These are phyloP conservation scores for Fusarium incarnatum DNA, from an alignment of 2,329 filamentous ascomycete genomes.

Conservation along the genomic window DNA sequence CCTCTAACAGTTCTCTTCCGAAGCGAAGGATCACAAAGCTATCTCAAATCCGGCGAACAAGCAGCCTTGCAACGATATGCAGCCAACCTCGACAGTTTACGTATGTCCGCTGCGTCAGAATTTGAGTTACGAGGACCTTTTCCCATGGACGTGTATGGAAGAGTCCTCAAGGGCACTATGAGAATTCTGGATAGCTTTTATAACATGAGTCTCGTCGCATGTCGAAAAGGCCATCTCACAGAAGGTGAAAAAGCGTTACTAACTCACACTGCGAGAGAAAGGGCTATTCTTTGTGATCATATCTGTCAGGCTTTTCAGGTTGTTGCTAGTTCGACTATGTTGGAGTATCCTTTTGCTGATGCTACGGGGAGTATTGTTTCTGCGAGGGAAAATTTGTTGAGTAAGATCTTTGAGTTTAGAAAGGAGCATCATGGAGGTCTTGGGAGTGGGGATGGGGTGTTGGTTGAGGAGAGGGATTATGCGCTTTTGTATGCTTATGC, in stretches of 20 bases:
- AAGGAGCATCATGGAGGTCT: conserved; percentile 66
- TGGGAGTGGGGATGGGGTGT: neutral
- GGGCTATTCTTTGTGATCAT: conserved; percentile 82
- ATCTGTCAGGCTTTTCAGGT: conserved; percentile 91
- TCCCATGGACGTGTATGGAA: conserved; percentile 75
- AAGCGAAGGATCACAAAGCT: conserved; percentile 74
- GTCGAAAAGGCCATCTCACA: conserved; percentile 80
- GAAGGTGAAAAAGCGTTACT: conserved; percentile 85
- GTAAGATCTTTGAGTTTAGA: conserved; percentile 88
- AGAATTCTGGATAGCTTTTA: conserved; percentile 93
- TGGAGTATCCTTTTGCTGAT: conserved; percentile 92
- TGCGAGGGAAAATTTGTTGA: conserved; percentile 83
- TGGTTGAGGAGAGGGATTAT: conserved; percentile 81
- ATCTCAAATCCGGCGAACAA: conserved; percentile 54
- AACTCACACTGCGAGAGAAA: conserved; percentile 80
- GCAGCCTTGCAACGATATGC: conserved; percentile 50
- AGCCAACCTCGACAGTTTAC: conserved; percentile 77
- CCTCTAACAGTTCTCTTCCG: conserved; percentile 80
- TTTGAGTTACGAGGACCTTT: conserved; percentile 91
- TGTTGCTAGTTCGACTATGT: conserved; percentile 89
- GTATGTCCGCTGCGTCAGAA: conserved; percentile 78
- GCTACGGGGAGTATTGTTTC: conserved; percentile 84
- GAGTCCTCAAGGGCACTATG: conserved; percentile 81
- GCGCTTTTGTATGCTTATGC: conserved; percentile 93
- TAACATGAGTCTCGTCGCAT: conserved; percentile 92